Evolutionary conservation across 371 early-diverging fungal genomes (phyloP), one percentile per base, ranked within the genome.

Genomic region (Haplosporangium sp.): DNA sequence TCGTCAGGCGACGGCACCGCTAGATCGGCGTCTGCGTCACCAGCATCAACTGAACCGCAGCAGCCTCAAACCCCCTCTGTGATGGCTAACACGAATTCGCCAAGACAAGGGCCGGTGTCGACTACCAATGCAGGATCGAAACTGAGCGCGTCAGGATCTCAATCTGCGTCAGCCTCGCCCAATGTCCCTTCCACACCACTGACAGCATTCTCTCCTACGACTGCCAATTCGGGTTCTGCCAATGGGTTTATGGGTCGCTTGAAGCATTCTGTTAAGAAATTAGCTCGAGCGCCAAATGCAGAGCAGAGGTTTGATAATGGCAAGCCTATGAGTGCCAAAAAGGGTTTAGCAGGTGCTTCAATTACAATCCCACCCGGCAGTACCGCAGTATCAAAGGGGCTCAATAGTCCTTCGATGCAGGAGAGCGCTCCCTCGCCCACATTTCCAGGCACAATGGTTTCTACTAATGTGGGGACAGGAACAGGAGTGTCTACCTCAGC

Each of bases 231-330:
- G n/a, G 70, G 82, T 6, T 83, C 87, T 6, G 38, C 82, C 81
- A 57, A 79, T 41, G 87, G 80, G 4, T 86, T 87, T 50, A 87
- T 89, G 84, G 85, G 88, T 29, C 64, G 86, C 42, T 60, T 89
- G 20, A 87, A 86, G 29, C 84, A 83, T 11, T 87, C 87, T 41
- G 86, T 85, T 0, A 89, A 87, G 43, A 89, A 86, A 58, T 38
- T 86, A 29, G 73, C 83, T 1, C 77, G 85, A 18, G 66, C 83
- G 12, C 84, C 85, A 11, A 83, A 83, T 48, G 74, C 73, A 37
- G 87, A 86, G 48, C 79, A 79, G 5, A 59, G 68, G 20, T 72
- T 77, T 41, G 79, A 77, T 37, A 79, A 79, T 20, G 69, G 73
- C 10, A 59, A 72, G 13, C 64, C 72, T 3, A 18, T 53, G 20